Evolutionary conservation across 352 stramenopile species (phyloP), one percentile per base, ranked within the genome.

Genomic region (Thraustochytrium striatum): DNA sequence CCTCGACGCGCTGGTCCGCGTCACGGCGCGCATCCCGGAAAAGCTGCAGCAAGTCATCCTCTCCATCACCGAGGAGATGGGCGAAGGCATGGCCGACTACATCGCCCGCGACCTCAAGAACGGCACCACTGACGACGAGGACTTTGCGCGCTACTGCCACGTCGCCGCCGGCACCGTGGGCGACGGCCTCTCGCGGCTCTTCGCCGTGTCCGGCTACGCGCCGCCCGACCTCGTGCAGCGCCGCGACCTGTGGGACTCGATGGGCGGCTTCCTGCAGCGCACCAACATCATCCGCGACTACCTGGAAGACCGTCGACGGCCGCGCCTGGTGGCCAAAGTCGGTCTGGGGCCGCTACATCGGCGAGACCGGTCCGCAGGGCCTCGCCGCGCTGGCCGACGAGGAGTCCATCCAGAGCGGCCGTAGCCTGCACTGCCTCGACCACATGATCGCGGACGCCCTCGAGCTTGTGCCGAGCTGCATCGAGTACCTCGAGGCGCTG

Each of bases 241-340:
- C 85, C n/a, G 83, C 79, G 8, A 91, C 86, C 35, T 88, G 87
- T 61, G 72, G 69, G 35, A 72, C 52, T 93, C 69, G 81, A 97
- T 97, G 92, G 92, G 91, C 55, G 81, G 93, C 19, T 97, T 97
- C 79, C 82, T 97, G 30, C 91, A 97, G 85, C 96, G 96, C 80
- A 95, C 91, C 1, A 97, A 97, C 82, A 97, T 97, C 70, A 96
- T 97, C 83, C 87, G 92, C 62, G 92, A 97, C 82, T 97, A 96
- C 83, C 84, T 97, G 43, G 92, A 97, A 82, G 91, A 97, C 84
- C 81, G 91, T 96, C 25, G 91, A 97, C 78, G 88, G 90, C 50
- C 84, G 92, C 39, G 89, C 91, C 19, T 97, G 94, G 72, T 97
- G 92, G 92, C 92, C 92, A 16, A 87, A 91, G 69, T 85, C 86